phyloP scores from a whole-genome alignment of 208 protist species.

The Wallacemonas sp. region DNA sequence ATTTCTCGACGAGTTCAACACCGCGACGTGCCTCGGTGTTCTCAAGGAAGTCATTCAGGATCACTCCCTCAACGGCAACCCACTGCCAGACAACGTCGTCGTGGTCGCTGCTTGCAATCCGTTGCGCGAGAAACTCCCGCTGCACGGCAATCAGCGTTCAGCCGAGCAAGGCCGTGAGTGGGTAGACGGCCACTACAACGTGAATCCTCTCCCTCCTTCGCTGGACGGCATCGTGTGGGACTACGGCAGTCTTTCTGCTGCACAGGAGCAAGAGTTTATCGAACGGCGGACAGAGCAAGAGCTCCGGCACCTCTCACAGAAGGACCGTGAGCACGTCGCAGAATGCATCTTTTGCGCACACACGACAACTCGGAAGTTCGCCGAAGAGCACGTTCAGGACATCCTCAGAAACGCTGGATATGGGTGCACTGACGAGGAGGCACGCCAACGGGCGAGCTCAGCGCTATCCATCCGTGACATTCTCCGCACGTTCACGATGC shows the following conservation, averaged over 20 bases:
- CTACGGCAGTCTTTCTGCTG: neutral
- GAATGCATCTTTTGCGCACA: neutral
- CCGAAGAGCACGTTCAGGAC: neutral
- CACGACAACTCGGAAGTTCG: neutral
- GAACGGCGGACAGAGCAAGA: neutral
- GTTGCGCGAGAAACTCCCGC: neutral
- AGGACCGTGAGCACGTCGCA: neutral
- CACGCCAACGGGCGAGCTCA: neutral
- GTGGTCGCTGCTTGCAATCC: constrained; percentile 11
- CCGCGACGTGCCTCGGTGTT: constrained; percentile 2
- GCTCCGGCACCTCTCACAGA: neutral
- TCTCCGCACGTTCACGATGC: too few relatives aligned
- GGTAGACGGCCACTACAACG: too few relatives aligned
- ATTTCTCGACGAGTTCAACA: too few relatives aligned
- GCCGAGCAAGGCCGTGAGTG: neutral
- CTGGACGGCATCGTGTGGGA: neutral
- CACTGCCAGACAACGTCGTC: neutral
- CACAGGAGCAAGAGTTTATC: neutral
- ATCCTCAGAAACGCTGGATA: neutral
- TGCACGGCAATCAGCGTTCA: neutral
- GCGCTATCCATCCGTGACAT: neutral
- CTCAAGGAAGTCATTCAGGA: constrained; percentile 18
- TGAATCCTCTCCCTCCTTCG: too few relatives aligned
- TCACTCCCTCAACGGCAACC: neutral
- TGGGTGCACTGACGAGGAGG: neutral